Evolutionary conservation across 352 stramenopile species (phyloP).

Genomic region (Phytophthora palmivora): DNA sequence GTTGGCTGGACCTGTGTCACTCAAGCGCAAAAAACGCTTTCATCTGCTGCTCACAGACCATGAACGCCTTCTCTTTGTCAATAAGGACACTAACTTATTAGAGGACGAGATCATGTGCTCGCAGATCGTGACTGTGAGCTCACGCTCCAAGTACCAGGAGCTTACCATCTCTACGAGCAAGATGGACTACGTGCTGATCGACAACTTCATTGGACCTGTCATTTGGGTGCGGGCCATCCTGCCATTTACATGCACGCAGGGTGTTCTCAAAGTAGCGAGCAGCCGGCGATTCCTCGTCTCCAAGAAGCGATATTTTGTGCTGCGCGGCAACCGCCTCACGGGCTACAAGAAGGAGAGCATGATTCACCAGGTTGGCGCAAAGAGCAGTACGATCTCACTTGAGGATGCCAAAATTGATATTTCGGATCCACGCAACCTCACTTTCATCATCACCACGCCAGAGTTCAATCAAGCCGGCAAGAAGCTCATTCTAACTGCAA

Average conservation of each 20-base stretch:
- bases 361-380: constrained; percentile 74
- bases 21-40: constrained; percentile 88
- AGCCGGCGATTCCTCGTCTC: constrained; percentile 81
- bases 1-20: constrained; percentile 76
- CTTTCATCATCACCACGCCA: constrained; percentile 82
- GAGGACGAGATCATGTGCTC: constrained; percentile 91
- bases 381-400: constrained; percentile 76
- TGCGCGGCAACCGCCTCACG: constrained; percentile 65
- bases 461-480: constrained; percentile 77
- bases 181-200: constrained; percentile 80
- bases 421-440: constrained; percentile 65
- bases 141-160: constrained; percentile 79
- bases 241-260: constrained; percentile 88
- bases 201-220: constrained; percentile 86
- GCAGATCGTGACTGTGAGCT: constrained; percentile 89
- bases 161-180: constrained; percentile 76
- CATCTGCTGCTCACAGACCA: constrained; percentile 86
- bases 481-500: constrained; percentile 81
- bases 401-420: constrained; percentile 72
- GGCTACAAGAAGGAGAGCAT: constrained; percentile 83
- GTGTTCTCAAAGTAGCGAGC: constrained; percentile 80
- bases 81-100: constrained; percentile 90
- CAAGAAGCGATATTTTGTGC: constrained; percentile 88
- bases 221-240: constrained; percentile 89
- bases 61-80: constrained; percentile 87